Percentiles rank a stretch among this genome's conserved stretches.
Conservation (phyloP, 2,329 filamentous ascomycete genomes). For the Colletotrichum costaricense region DNA sequence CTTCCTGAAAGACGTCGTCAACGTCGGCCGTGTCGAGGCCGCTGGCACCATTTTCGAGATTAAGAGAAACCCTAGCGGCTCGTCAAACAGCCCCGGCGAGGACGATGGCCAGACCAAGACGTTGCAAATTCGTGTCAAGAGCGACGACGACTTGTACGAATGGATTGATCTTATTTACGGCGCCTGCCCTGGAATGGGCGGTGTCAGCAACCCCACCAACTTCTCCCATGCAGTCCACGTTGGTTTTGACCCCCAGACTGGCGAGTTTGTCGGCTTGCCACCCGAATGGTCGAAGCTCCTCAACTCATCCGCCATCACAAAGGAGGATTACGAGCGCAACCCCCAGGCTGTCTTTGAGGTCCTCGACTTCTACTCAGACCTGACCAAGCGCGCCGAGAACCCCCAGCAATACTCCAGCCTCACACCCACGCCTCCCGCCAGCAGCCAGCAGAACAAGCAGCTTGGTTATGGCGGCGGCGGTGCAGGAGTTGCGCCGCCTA, state of each 20-base stretch:
- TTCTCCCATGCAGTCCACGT: slow-evolving; percentile 98
- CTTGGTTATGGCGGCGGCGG: slow-evolving; percentile 68
- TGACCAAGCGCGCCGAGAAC: slow-evolving; percentile 80
- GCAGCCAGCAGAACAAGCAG: slow-evolving; percentile 69
- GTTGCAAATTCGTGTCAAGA: slow-evolving; percentile 92
- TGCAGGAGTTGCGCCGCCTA: slow-evolving; percentile 73
- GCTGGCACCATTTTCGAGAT: slow-evolving; percentile 95
- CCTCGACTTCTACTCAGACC: slow-evolving; percentile 86
- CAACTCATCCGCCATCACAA: slow-evolving; percentile 96
- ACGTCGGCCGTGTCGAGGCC: slow-evolving; percentile 90
- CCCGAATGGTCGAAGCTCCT: slow-evolving; percentile 97
- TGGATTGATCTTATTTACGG: slow-evolving; percentile 99
- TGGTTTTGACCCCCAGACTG: slow-evolving; percentile 94
- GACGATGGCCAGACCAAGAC: slow-evolving; percentile 85
- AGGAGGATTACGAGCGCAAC: slow-evolving; percentile 98
- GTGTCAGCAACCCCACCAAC: slow-evolving; percentile 98
- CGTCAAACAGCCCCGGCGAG: slow-evolving; percentile 78
- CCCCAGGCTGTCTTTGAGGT: slow-evolving; percentile 87
- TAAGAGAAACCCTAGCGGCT: slow-evolving; percentile 77
- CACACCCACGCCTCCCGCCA: slow-evolving; percentile 73
- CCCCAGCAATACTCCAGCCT: slow-evolving; percentile 75
- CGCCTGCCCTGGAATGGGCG: slow-evolving; percentile 95
- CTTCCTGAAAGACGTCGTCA: slow-evolving; percentile 86
- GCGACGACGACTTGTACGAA: slow-evolving; percentile 96
- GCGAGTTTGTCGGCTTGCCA: slow-evolving; percentile 93